Conservation (phyloP, 495 filamentous ascomycete species). For the Aspergillus conjunctus region DNA sequence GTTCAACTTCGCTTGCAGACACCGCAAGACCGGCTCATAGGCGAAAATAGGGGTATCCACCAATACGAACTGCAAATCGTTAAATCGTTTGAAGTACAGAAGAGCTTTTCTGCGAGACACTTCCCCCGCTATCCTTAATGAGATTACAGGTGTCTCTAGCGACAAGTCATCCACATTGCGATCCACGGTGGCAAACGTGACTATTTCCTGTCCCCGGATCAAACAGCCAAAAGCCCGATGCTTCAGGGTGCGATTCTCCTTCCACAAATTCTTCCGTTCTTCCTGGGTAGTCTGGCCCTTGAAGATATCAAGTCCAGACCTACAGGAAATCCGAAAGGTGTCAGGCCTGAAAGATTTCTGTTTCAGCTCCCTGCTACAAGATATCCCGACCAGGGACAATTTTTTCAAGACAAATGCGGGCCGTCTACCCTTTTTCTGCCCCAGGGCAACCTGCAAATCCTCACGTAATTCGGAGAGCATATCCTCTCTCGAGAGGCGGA, state of each 20-base stretch:
- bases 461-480: slow-evolving; percentile 68
- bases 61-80: slow-evolving; percentile 49
- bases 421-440: slow-evolving; percentile 45
- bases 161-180: slow-evolving; percentile 57
- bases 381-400: slow-evolving; percentile 34
- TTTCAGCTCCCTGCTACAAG: slow-evolving; percentile 30
- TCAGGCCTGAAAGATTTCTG: slow-evolving; percentile 35
- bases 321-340: slow-evolving; percentile 47
- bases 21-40: slow-evolving; percentile 67
- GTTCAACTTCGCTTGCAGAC: slow-evolving; percentile 58
- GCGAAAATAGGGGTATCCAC: slow-evolving; percentile 70
- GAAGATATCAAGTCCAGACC: slow-evolving; percentile 49
- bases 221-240: slow-evolving; percentile 66
- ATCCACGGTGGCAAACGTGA: slow-evolving; percentile 64
- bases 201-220: slow-evolving; percentile 48
- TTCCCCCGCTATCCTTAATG: slow-evolving; percentile 53
- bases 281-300: slow-evolving; percentile 19
- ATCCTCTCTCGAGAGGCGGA: slow-evolving; percentile 75
- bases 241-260: slow-evolving; percentile 54
- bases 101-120: slow-evolving; percentile 46
- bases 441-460: slow-evolving; percentile 52
- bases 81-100: slow-evolving; percentile 36
- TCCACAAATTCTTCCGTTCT: slow-evolving; percentile 49
- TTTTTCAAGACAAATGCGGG: slow-evolving; percentile 28
- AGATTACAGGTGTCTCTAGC: slow-evolving; percentile 48